Evolutionary conservation across 805 yeast genomes (phyloP).

Genomic region (Ogataea saltuana): DNA sequence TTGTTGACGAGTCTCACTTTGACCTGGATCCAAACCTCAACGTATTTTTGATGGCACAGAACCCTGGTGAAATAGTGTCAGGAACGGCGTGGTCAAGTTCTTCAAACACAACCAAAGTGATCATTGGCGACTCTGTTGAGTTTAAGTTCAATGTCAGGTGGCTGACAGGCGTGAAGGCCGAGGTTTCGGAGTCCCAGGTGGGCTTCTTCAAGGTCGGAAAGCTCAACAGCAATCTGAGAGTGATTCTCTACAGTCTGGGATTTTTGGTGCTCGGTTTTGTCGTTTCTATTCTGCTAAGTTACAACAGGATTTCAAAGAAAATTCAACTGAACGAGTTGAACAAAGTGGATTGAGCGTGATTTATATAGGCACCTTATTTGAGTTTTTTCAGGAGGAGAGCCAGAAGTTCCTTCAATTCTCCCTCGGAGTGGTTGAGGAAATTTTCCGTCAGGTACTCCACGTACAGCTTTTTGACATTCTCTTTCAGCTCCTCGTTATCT

Average conservation of each 20-base stretch:
- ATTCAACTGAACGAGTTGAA: slow-evolving; percentile 25
- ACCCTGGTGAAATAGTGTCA: slow-evolving; percentile 43
- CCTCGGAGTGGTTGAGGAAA: slow-evolving; percentile 24
- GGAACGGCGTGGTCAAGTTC: slow-evolving; percentile 62
- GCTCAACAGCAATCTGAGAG: slow-evolving; percentile 11
- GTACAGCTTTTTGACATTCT: slow-evolving; percentile 35
- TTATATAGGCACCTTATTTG: slow-evolving; percentile 8
- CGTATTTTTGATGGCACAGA: slow-evolving; percentile 43
- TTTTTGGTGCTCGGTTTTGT: slow-evolving; percentile 26
- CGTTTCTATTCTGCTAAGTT: slow-evolving; percentile 25
- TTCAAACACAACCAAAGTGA: slow-evolving; percentile 58
- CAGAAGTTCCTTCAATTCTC: slow-evolving; percentile 26
- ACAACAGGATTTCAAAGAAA: slow-evolving; percentile 26
- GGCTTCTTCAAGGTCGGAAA: slow-evolving; percentile 15
- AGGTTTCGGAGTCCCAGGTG: slow-evolving; percentile 10
- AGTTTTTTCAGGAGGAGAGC: slow-evolving; percentile 29
- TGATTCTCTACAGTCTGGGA: slow-evolving; percentile 17
- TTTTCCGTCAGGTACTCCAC: slow-evolving; percentile 34
- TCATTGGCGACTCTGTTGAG: slow-evolving; percentile 65
- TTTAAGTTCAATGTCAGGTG: slow-evolving; percentile 61
- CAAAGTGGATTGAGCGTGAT: slow-evolving; percentile 29
- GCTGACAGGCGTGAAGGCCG: slow-evolving; percentile 31
- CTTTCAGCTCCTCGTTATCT: slow-evolving; percentile 32
- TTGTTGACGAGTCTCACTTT: slow-evolving; percentile 63
- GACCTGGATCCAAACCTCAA: slow-evolving; percentile 64